phyloP scores from a whole-genome alignment of 768 basidiomycete species.

The Pulveroboletus sp. region DNA sequence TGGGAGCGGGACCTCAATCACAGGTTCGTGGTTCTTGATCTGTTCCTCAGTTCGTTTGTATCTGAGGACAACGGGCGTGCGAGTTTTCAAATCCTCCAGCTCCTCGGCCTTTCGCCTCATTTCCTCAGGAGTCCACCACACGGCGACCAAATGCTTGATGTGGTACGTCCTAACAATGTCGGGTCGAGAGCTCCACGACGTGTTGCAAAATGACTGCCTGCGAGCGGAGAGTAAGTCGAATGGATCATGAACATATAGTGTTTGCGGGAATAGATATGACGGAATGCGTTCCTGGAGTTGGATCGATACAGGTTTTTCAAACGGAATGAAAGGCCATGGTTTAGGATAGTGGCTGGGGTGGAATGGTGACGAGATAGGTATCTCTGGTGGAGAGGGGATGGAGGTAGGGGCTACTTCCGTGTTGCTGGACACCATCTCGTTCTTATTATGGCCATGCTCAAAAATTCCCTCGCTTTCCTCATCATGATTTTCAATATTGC shows the following conservation, averaged over 20 bases:
- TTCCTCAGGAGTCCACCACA: background rate
- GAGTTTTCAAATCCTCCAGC: constrained; percentile 9
- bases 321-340: constrained; percentile 43
- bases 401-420: background rate
- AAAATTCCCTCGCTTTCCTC: no score
- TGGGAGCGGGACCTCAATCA: constrained; percentile 29
- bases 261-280: constrained; percentile 37
- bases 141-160: no score
- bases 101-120: constrained; percentile 8
- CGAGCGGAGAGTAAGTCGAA: constrained; percentile 31
- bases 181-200: constrained; percentile 28
- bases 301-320: constrained; percentile 19
- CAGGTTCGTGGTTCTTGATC: constrained; percentile 24
- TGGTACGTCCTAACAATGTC: no score
- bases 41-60: constrained; percentile 18
- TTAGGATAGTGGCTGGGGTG: constrained; percentile 35
- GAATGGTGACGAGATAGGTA: constrained; percentile 27
- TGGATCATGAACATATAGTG: constrained; percentile 44
- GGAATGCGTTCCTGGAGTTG: constrained; percentile 36
- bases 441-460: no score
- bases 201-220: background rate
- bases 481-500: no score
- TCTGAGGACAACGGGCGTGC: constrained; percentile 20
- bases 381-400: constrained; percentile 3
- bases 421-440: background rate